phyloP scores from a whole-genome alignment of 192 early-diverging fungal species.

The Mortierella alpina region DNA sequence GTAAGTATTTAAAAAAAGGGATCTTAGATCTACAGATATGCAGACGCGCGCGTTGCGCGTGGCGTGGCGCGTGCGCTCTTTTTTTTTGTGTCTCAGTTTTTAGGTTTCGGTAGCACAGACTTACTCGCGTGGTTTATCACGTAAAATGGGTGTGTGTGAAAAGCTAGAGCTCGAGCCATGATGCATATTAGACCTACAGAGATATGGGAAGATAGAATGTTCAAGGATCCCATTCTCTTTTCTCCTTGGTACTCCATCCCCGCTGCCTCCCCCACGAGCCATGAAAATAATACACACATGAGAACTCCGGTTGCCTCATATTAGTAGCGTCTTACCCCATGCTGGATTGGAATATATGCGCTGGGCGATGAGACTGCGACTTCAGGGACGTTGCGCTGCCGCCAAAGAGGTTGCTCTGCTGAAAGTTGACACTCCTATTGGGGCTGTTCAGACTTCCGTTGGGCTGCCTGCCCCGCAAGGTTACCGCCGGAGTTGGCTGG shows the following conservation, averaged over 20 bases:
- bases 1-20: background rate
- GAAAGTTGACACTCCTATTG: background rate
- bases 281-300: no score
- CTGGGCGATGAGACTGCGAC: no score
- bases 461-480: no score
- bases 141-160: background rate
- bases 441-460: background rate
- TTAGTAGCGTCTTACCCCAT: no score
- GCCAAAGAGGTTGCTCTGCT: background rate
- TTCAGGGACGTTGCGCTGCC: no score
- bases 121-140: slow-evolving; percentile 29
- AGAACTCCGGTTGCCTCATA: no score
- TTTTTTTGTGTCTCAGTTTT: background rate
- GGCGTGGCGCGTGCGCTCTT: background rate
- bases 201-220: no score
- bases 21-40: background rate
- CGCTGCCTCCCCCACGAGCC: no score
- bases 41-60: background rate
- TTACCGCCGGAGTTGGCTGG: no score
- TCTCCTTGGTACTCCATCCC: no score
- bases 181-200: background rate
- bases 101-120: background rate
- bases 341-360: no score
- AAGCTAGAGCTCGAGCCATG: background rate
- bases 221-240: no score